These are phyloP conservation scores for Allium cepa DNA, from an alignment of 106 monocot species.

Conservation along the genomic window DNA sequence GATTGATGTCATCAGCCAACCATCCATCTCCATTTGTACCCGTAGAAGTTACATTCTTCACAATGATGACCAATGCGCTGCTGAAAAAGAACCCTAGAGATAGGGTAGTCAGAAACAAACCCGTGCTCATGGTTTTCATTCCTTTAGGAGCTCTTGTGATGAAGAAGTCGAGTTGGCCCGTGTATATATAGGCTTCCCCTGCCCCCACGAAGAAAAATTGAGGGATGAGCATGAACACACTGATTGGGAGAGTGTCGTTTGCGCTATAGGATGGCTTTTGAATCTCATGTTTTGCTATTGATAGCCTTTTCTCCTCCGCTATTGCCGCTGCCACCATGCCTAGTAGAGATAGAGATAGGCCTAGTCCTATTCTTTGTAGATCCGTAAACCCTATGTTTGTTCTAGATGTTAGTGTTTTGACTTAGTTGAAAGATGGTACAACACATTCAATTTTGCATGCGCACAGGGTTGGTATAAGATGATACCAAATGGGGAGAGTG, in stretches of 20 bases:
- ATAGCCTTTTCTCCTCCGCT: constrained; percentile 37
- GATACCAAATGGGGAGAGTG: no score
- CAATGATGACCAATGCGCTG: constrained; percentile 46
- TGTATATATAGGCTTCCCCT: constrained; percentile 89
- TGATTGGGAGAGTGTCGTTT: constrained; percentile 39
- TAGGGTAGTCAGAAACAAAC: constrained; percentile 62
- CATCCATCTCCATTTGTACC: constrained; percentile 26
- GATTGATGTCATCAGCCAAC: constrained; percentile 67
- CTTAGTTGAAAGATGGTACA: no score
- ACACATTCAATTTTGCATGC: no score
- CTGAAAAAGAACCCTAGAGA: constrained; percentile 93
- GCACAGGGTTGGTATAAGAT: no score
- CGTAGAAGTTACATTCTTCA: constrained; percentile 41
- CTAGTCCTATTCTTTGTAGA: constrained; percentile 54
- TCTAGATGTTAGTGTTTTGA: no score
- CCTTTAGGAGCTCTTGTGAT: constrained; percentile 66
- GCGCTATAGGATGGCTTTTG: neutral
- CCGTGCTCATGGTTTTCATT: constrained; percentile 97
- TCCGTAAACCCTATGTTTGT: constrained; percentile 35
- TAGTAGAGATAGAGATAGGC: constrained; percentile 32
- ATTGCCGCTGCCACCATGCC: constrained; percentile 56
- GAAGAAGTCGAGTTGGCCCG: constrained; percentile 91
- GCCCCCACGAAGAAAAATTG: constrained; percentile 88
- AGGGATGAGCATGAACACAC: constrained; percentile 62
- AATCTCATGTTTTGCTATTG: constrained; percentile 12